Conservation (phyloP, 2,329 filamentous ascomycete species). For the Cladobotryum mycophilum region DNA sequence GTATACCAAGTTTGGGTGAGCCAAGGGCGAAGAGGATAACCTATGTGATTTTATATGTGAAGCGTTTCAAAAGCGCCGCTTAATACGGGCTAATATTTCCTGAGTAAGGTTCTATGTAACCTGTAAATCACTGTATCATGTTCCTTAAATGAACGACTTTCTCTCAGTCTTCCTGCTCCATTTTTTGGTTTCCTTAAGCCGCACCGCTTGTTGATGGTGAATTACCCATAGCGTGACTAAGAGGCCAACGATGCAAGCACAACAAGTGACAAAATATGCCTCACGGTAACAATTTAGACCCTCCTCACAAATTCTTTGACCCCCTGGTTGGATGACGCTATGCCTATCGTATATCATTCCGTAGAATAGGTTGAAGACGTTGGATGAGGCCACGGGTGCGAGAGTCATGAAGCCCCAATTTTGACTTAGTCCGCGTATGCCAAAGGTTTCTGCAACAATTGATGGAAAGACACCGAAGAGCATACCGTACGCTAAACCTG, state of each 20-base stretch:
- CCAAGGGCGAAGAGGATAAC: not conserved
- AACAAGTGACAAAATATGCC: slow-evolving; percentile 75
- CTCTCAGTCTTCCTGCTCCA: slow-evolving; percentile 8
- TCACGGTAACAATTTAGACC: slow-evolving; percentile 74
- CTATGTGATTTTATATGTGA: not conserved
- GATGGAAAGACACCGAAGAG: slow-evolving; percentile 92
- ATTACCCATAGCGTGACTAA: slow-evolving; percentile 66
- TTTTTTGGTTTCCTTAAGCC: slow-evolving; percentile 26
- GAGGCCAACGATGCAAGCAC: slow-evolving; percentile 63
- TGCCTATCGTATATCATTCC: slow-evolving; percentile 78
- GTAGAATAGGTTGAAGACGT: slow-evolving; percentile 90
- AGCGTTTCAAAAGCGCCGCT: too few relatives aligned
- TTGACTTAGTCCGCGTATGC: slow-evolving; percentile 79
- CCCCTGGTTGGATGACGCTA: slow-evolving; percentile 60
- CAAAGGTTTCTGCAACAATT: slow-evolving; percentile 83
- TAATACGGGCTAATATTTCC: too few relatives aligned
- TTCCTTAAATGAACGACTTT: too few relatives aligned
- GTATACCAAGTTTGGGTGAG: not conserved
- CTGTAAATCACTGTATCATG: too few relatives aligned
- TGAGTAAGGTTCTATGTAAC: too few relatives aligned
- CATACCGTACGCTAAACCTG: slow-evolving; percentile 85
- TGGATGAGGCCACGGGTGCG: slow-evolving; percentile 78
- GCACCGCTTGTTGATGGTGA: slow-evolving; percentile 44
- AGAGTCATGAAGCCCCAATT: slow-evolving; percentile 97
- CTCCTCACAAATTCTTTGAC: slow-evolving; percentile 67